Conservation (phyloP, 2,329 filamentous ascomycete species). For the Neofusicoccum ribis region DNA sequence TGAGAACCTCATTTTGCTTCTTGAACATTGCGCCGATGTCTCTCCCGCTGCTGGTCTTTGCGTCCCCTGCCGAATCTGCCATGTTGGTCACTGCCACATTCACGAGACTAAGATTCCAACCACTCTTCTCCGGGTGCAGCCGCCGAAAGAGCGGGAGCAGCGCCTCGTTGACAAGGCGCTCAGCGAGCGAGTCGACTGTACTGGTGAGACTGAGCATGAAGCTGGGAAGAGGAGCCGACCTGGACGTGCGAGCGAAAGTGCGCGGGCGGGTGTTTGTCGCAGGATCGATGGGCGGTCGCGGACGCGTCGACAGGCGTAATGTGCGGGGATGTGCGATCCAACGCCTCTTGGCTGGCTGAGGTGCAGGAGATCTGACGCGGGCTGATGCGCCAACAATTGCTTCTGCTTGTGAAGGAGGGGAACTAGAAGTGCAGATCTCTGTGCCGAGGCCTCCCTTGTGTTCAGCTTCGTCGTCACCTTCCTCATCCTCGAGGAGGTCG, state of each 20-base stretch:
- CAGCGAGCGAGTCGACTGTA: slow-evolving; percentile 60
- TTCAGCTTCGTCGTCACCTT: slow-evolving; percentile 3
- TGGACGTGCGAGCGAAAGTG: slow-evolving; percentile 70
- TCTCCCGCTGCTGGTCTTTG: slow-evolving; percentile 55
- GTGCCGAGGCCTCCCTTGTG: not conserved
- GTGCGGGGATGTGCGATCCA: slow-evolving; percentile 85
- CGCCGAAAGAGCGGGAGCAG: slow-evolving; percentile 72
- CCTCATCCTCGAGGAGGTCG: slow-evolving; percentile 65
- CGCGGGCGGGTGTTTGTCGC: slow-evolving; percentile 48
- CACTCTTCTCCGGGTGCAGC: slow-evolving; percentile 66
- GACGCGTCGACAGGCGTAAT: slow-evolving; percentile 75
- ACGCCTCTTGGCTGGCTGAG: slow-evolving; percentile 27
- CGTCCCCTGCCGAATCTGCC: slow-evolving; percentile 50
- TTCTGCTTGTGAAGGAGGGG: not conserved
- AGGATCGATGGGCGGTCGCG: slow-evolving; percentile 53
- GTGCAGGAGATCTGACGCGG: not conserved
- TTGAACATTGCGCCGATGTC: slow-evolving; percentile 84
- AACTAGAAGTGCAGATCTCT: not conserved
- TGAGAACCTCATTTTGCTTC: slow-evolving; percentile 67
- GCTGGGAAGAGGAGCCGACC: slow-evolving; percentile 69
- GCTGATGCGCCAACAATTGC: not conserved
- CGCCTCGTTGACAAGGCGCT: slow-evolving; percentile 67
- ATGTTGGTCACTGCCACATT: slow-evolving; percentile 91
- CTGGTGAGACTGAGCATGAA: slow-evolving; percentile 70
- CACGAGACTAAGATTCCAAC: slow-evolving; percentile 79